Evolutionary conservation across 148 eudicot species (phyloP).

Genomic region (Dysphania ambrosioides): DNA sequence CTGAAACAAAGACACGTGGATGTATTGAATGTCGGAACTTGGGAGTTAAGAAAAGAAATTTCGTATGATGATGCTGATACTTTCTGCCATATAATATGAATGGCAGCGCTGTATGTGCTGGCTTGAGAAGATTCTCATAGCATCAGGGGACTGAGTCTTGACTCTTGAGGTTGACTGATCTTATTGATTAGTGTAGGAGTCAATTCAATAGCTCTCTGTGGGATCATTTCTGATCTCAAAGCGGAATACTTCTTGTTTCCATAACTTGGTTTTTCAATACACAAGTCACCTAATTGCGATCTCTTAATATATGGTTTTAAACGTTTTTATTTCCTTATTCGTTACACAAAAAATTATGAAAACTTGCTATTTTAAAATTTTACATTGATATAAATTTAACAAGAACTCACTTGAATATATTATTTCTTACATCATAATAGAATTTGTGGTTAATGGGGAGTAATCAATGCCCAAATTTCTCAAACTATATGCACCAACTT

Average conservation of each 20-base stretch:
- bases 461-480: background rate
- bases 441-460: too few species aligned
- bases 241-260: conserved; percentile 6
- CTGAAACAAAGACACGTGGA: background rate
- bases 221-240: conserved; percentile 7
- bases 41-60: background rate
- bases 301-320: too few species aligned
- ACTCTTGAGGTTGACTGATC: background rate
- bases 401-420: too few species aligned
- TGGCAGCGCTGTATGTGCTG: background rate
- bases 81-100: too few species aligned
- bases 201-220: background rate
- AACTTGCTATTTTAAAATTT: too few species aligned
- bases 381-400: too few species aligned
- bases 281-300: background rate
- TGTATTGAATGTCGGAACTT: background rate
- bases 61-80: background rate
- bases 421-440: too few species aligned
- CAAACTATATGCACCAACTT: background rate
- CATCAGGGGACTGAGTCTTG: background rate
- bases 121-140: background rate
- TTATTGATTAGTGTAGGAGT: background rate
- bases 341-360: too few species aligned
- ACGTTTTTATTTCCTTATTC: too few species aligned
- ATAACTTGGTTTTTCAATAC: conserved; percentile 4